A percentile compares a stretch with the other conserved stretches of the same genome.
Evolutionary conservation across 768 basidiomycete genomes (phyloP).

Genomic region (Auriculariales sp.): DNA sequence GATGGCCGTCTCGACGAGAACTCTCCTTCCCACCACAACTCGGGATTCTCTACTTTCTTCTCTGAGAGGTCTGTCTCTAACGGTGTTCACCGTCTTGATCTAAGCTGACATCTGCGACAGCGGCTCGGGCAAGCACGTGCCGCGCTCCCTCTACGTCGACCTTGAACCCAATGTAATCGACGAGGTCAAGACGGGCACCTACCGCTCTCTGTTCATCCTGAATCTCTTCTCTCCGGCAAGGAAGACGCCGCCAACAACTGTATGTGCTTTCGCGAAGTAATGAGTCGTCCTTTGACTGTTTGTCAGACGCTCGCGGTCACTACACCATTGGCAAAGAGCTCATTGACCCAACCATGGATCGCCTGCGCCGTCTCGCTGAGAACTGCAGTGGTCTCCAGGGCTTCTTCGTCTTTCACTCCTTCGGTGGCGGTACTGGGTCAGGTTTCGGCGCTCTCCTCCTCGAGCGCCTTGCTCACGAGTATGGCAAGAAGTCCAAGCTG

Average conservation of each 20-base stretch:
- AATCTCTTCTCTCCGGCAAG: conserved; percentile 93
- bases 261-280: conserved; percentile 23
- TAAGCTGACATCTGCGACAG: conserved; percentile 27
- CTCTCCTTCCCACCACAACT: conserved; percentile 54
- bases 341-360: conserved; percentile 93
- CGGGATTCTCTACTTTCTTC: conserved; percentile 96
- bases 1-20: conserved; percentile 76
- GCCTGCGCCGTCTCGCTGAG: conserved; percentile 84
- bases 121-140: conserved; percentile 87
- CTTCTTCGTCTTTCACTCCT: conserved; percentile 99
- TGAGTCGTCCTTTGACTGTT: conserved; percentile 4
- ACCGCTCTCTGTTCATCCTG: conserved; percentile 94
- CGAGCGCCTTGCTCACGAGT: conserved; percentile 90
- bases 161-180: conserved; percentile 92
- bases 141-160: conserved; percentile 92
- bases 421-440: conserved; percentile 97
- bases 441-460: conserved; percentile 95
- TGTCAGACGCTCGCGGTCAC: conserved; percentile 86
- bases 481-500: conserved; percentile 97
- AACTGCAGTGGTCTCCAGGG: conserved; percentile 95
- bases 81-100: background rate
- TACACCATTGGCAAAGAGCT: conserved; percentile 98
- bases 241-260: conserved; percentile 99
- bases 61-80: too few relatives aligned
- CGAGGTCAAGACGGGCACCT: conserved; percentile 83